phyloP scores from a whole-genome alignment of 805 yeast species.

The Pichia pseudocactophila region DNA sequence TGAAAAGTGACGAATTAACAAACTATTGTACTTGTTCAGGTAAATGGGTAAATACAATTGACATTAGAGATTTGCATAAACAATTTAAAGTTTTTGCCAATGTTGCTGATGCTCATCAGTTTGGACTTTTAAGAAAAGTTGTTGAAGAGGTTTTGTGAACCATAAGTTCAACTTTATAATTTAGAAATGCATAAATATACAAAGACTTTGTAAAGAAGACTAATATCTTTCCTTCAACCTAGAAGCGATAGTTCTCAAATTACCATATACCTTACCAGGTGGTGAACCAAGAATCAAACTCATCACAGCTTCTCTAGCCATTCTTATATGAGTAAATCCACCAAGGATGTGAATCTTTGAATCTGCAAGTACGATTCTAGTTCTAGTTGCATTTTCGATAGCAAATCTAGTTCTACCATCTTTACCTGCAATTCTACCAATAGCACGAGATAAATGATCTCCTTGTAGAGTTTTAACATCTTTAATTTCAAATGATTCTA shows the following conservation, averaged over 20 bases:
- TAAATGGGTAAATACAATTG: constrained; percentile 55
- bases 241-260: constrained; percentile 92
- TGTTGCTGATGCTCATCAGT: constrained; percentile 51
- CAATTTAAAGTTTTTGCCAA: constrained; percentile 43
- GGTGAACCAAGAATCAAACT: constrained; percentile 94
- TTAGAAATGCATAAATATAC: not conserved
- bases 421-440: constrained; percentile 99
- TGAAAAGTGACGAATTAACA: constrained; percentile 62
- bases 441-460: constrained; percentile 96
- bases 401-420: constrained; percentile 99
- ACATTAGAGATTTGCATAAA: constrained; percentile 35
- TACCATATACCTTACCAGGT: constrained; percentile 97
- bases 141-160: constrained; percentile 18
- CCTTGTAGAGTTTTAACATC: constrained; percentile 94
- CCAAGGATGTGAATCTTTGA: constrained; percentile 94
- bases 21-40: constrained; percentile 86
- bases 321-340: constrained; percentile 92
- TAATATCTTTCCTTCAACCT: constrained; percentile 93
- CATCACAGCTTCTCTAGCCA: constrained; percentile 98
- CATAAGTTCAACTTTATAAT: too few relatives aligned
- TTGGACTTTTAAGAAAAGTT: constrained; percentile 42
- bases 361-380: constrained; percentile 96
- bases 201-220: not conserved
- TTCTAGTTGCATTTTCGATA: constrained; percentile 95
- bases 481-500: constrained; percentile 93